Evolutionary conservation across 2,329 filamentous ascomycete genomes (phyloP).

Genomic region (Keithomyces neogunnii): DNA sequence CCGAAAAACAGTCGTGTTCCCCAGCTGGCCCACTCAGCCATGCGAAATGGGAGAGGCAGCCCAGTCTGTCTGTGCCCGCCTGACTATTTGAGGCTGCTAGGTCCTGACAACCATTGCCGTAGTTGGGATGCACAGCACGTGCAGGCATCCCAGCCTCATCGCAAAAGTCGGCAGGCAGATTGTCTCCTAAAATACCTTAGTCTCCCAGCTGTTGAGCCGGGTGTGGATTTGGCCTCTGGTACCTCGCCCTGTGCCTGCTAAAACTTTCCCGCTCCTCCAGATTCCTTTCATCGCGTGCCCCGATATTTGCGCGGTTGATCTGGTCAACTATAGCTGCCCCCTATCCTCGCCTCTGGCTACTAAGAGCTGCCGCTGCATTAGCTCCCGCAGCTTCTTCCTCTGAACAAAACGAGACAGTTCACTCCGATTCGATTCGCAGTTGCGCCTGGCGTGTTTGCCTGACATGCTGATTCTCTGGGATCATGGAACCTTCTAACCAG

Average conservation of each 20-base stretch:
- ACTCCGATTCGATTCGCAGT: too few species aligned
- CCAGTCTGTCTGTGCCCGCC: too few species aligned
- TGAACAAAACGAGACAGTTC: neutral
- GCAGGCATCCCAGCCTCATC: too few species aligned
- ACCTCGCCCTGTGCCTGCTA: too few species aligned
- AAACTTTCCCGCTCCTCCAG: too few species aligned
- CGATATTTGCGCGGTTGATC: neutral
- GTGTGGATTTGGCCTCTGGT: neutral
- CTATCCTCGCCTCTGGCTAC: neutral
- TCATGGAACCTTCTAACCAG: conserved; percentile 23
- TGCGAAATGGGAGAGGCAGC: too few species aligned
- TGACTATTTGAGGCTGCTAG: too few species aligned
- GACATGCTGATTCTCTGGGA: conserved; percentile 15
- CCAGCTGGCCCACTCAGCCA: too few species aligned
- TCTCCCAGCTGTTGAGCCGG: neutral
- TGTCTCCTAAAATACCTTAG: too few species aligned
- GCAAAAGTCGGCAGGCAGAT: neutral
- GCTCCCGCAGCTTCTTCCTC: neutral
- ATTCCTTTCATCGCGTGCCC: neutral
- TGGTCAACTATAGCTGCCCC: neutral
- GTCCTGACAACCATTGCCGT: too few species aligned
- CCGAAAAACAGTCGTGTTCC: too few species aligned
- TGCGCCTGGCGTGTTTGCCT: neutral
- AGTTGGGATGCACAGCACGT: too few species aligned
- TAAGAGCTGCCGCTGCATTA: neutral